A percentile compares a stretch with the other conserved stretches of the same genome.
Evolutionary conservation across 352 stramenopile species (phyloP).

Genomic region (Thalassiosira ordinaria): DNA sequence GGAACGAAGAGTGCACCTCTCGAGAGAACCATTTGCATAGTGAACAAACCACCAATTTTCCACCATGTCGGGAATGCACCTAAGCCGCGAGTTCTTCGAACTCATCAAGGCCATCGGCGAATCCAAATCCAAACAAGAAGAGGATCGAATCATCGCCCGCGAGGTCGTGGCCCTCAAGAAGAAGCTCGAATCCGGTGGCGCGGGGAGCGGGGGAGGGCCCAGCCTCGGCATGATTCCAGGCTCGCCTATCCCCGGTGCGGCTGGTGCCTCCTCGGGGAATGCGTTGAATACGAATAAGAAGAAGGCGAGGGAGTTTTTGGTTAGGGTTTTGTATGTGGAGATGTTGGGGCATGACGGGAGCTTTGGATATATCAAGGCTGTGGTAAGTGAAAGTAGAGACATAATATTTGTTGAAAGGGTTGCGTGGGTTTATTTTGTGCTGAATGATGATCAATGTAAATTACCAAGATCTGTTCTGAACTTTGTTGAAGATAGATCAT

Average conservation of each 20-base stretch:
- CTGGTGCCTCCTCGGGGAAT: conserved; percentile 36
- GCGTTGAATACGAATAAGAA: conserved; percentile 88
- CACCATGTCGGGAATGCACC: conserved; percentile 78
- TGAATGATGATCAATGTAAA: no score
- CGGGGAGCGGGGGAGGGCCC: conserved; percentile 9
- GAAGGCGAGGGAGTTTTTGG: conserved; percentile 98
- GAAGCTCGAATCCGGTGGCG: conserved; percentile 87
- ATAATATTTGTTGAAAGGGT: background rate
- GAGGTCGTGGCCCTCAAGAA: conserved; percentile 96
- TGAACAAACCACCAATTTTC: conserved; percentile 16
- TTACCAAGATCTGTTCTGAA: no score
- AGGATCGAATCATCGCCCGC: conserved; percentile 98
- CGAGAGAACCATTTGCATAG: no score
- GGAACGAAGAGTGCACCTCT: no score
- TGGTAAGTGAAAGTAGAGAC: conserved; percentile 52
- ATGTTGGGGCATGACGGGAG: conserved; percentile 99
- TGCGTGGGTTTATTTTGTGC: background rate
- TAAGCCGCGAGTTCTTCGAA: conserved; percentile 99
- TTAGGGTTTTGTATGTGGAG: conserved; percentile 99
- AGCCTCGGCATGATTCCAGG: conserved; percentile 49
- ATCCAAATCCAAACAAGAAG: conserved; percentile 99
- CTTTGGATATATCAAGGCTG: conserved; percentile 96
- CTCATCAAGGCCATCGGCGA: conserved; percentile 99
- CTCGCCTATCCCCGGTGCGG: conserved; percentile 15
- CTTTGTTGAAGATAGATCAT: background rate